phyloP scores from a whole-genome alignment of 2,329 filamentous ascomycete genomes.

The Penicillium sclerotigenum region DNA sequence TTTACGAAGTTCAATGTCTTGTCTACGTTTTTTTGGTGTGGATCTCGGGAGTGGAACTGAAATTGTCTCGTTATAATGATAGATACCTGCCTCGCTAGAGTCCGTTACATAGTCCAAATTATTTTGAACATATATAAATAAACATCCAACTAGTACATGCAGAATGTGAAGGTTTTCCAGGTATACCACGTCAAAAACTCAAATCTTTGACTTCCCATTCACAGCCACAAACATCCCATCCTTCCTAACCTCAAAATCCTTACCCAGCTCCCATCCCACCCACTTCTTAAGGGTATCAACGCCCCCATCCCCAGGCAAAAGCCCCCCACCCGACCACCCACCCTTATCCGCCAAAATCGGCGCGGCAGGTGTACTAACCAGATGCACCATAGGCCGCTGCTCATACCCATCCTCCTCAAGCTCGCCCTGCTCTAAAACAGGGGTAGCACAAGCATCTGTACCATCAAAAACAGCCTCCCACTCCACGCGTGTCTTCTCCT shows the following conservation, averaged over 20 bases:
- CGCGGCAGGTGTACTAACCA: conserved; percentile 68
- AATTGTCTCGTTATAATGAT: neutral
- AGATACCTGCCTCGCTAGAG: neutral
- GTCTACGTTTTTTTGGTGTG: too few species aligned
- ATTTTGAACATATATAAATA: neutral
- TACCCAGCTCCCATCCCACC: conserved; percentile 73
- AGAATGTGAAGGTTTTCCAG: neutral
- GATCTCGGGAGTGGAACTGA: neutral
- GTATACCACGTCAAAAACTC: neutral
- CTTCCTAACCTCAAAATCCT: conserved; percentile 62
- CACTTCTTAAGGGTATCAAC: conserved; percentile 66
- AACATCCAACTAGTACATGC: too few species aligned
- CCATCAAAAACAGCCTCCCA: conserved; percentile 88
- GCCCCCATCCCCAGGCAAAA: conserved; percentile 69
- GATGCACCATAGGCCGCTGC: conserved; percentile 45
- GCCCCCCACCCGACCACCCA: conserved; percentile 60
- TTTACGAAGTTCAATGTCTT: neutral
- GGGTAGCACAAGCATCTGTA: conserved; percentile 89
- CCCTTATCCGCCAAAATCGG: conserved; percentile 58
- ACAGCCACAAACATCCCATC: conserved; percentile 60
- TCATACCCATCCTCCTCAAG: conserved; percentile 58
- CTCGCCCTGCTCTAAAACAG: conserved; percentile 73
- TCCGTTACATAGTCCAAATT: neutral
- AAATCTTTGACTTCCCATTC: conserved; percentile 21
- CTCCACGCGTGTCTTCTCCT: conserved; percentile 65